Conservation (phyloP, 2,329 filamentous ascomycete species). For the Bimuria novae-zelandiae region DNA sequence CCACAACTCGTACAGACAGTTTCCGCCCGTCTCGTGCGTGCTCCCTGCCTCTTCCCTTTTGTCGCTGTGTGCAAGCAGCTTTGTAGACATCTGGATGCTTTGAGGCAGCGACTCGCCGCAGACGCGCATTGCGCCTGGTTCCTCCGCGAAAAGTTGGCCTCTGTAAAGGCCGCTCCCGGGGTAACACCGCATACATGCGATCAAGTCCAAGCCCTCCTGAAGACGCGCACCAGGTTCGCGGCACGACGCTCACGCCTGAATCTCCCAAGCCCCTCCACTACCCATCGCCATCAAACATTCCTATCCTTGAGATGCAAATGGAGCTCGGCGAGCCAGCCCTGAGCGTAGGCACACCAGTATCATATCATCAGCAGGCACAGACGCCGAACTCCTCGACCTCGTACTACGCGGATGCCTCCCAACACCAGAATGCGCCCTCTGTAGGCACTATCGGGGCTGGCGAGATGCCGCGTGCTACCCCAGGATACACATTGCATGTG, state of each 20-base stretch:
- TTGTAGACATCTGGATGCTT: conserved; percentile 35
- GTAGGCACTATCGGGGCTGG: conserved; percentile 13
- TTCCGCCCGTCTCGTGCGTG: conserved; percentile 3
- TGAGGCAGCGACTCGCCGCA: conserved; percentile 26
- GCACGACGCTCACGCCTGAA: conserved; percentile 69
- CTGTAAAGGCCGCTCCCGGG: background rate
- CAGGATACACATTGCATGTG: conserved; percentile 32
- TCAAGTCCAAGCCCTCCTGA: conserved; percentile 58
- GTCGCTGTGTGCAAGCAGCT: conserved; percentile 14
- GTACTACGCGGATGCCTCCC: conserved; percentile 36
- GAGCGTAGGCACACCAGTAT: conserved; percentile 53
- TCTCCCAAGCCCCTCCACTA: conserved; percentile 73
- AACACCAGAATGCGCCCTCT: conserved; percentile 24
- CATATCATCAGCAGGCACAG: conserved; percentile 38
- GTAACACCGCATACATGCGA: conserved; percentile 55
- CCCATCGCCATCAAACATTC: conserved; percentile 70
- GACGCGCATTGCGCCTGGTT: conserved; percentile 28
- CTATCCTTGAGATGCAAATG: conserved; percentile 72
- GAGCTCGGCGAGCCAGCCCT: conserved; percentile 72
- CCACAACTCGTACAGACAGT: conserved; percentile 13
- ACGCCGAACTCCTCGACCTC: conserved; percentile 37
- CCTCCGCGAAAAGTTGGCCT: conserved; percentile 12
- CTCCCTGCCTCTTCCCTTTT: background rate
- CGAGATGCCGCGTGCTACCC: conserved; percentile 24
- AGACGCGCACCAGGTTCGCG: conserved; percentile 64